Conservation (phyloP, 2,329 filamentous ascomycete genomes). For the Fusarium virguliforme region DNA sequence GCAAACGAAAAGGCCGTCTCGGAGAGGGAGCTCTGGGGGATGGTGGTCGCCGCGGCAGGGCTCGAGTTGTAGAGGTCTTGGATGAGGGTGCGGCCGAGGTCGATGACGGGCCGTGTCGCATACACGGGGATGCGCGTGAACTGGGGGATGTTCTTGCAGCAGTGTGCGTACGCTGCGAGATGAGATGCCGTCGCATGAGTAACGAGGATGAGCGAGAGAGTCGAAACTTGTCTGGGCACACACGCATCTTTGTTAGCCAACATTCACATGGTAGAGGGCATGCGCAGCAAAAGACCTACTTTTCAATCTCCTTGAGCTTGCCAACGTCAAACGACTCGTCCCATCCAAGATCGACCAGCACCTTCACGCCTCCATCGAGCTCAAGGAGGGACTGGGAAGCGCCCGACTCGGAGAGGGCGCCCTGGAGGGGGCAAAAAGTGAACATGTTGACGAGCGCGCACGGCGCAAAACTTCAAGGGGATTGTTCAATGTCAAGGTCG, state of each 20-base stretch:
- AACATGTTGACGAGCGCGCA: conserved; percentile 85
- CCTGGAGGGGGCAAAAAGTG: conserved; percentile 92
- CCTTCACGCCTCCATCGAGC: conserved; percentile 96
- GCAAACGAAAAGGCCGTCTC: conserved; percentile 71
- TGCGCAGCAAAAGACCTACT: conserved; percentile 68
- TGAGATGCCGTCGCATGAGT: conserved; percentile 95
- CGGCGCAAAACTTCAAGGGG: conserved; percentile 31
- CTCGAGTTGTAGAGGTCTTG: conserved; percentile 95
- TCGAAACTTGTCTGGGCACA: conserved; percentile 82
- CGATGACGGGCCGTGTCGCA: conserved; percentile 93
- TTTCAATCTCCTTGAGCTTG: conserved; percentile 90
- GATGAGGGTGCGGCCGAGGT: conserved; percentile 89
- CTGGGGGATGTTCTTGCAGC: conserved; percentile 94
- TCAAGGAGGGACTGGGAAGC: conserved; percentile 97
- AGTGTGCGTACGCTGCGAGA: conserved; percentile 93
- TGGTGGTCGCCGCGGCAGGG: conserved; percentile 87
- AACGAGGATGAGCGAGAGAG: conserved; percentile 91
- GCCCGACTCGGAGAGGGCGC: conserved; percentile 87
- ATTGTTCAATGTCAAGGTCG: conserved; percentile 20
- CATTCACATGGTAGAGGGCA: background rate
- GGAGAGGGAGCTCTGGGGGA: conserved; percentile 81
- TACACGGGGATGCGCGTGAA: conserved; percentile 96
- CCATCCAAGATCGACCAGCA: conserved; percentile 96
- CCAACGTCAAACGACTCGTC: conserved; percentile 89
- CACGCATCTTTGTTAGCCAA: conserved; percentile 41